Conservation (phyloP, 2,329 filamentous ascomycete genomes). For the Diplodia sapinea region DNA sequence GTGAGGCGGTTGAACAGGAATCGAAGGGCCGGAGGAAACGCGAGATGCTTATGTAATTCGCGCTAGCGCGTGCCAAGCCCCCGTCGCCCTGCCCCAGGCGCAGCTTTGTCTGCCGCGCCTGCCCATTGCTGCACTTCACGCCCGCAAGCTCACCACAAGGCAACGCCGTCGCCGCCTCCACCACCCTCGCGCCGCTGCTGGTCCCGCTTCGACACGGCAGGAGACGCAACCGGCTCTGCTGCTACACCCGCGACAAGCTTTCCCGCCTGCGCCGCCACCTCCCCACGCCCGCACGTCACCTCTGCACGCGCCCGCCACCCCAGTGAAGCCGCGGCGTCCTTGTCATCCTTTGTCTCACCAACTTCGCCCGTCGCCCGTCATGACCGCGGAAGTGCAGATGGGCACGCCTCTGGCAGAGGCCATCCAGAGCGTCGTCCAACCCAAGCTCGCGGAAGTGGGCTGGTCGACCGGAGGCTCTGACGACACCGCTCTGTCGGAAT, state of each 20-base stretch:
- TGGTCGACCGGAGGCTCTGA: constrained; percentile 84
- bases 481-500: constrained; percentile 87
- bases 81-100: constrained; percentile 20
- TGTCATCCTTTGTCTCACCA: constrained; percentile 29
- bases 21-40: constrained; percentile 20
- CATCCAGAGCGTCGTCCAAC: constrained; percentile 80
- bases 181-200: constrained; percentile 14
- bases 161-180: constrained; percentile 8
- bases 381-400: constrained; percentile 78
- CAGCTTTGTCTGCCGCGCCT: constrained; percentile 16
- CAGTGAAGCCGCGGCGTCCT: constrained; percentile 18
- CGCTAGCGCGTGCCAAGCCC: constrained; percentile 3
- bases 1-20: constrained; percentile 22
- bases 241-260: not conserved
- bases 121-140: constrained; percentile 25
- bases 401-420: constrained; percentile 85
- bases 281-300: constrained; percentile 11
- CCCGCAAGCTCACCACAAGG: constrained; percentile 20
- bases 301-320: constrained; percentile 23
- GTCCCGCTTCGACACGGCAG: not conserved
- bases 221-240: not conserved
- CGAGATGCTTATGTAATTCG: constrained; percentile 12
- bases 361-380: constrained; percentile 47
- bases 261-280: constrained; percentile 8
- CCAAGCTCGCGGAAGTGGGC: constrained; percentile 89